Evolutionary conservation across 2,329 filamentous ascomycete genomes (phyloP).

Genomic region (Penicillium sp.): DNA sequence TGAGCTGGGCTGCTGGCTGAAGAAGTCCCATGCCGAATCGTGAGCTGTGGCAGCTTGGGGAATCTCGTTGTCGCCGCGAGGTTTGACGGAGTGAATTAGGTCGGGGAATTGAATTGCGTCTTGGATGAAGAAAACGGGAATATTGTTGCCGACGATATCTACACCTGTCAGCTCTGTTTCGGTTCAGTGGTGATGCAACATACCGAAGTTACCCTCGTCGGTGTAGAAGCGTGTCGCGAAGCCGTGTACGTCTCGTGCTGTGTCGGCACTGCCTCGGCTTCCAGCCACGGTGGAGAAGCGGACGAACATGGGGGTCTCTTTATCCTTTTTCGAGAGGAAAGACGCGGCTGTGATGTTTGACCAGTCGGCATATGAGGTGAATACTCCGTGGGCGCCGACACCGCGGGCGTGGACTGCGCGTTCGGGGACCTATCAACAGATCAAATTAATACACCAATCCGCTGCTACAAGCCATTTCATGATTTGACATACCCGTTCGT

Average conservation of each 20-base stretch:
- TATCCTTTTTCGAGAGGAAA: constrained; percentile 62
- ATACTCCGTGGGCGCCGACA: constrained; percentile 70
- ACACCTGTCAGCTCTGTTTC: not conserved
- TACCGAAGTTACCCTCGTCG: constrained; percentile 69
- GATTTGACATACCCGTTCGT: constrained; percentile 63
- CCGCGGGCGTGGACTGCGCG: constrained; percentile 72
- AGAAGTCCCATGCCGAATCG: constrained; percentile 59
- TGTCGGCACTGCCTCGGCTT: constrained; percentile 70
- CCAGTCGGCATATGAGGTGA: constrained; percentile 68
- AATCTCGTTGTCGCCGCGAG: constrained; percentile 45
- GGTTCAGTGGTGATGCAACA: not conserved
- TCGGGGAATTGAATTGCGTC: constrained; percentile 49
- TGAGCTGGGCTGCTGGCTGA: constrained; percentile 44
- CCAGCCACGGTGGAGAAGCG: constrained; percentile 76
- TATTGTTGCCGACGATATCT: constrained; percentile 45
- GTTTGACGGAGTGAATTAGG: constrained; percentile 49
- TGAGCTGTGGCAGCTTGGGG: constrained; percentile 55
- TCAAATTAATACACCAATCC: not conserved
- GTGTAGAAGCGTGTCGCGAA: constrained; percentile 74
- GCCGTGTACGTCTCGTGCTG: constrained; percentile 72
- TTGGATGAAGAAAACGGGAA: constrained; percentile 50
- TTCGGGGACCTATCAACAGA: constrained; percentile 58
- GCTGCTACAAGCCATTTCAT: not conserved
- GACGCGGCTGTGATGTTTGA: constrained; percentile 71
- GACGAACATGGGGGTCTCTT: constrained; percentile 68